phyloP scores from a whole-genome alignment of 1,139 yeast genomes.

The Blastobotrys serpentis region DNA sequence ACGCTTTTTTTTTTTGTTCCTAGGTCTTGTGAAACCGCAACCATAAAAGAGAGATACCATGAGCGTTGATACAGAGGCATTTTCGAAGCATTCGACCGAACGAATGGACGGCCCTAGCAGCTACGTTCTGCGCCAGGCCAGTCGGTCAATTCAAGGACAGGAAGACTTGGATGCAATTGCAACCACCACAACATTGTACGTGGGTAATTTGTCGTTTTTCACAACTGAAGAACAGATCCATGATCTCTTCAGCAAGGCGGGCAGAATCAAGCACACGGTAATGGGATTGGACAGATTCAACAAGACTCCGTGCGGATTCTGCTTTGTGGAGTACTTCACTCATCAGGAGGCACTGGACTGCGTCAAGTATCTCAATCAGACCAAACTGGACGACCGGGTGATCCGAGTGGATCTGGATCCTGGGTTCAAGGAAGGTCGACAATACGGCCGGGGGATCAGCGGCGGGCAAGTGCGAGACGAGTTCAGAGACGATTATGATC shows the following conservation, averaged over 20 bases:
- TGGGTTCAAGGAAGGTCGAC: constrained; percentile 91
- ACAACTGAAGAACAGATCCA: constrained; percentile 93
- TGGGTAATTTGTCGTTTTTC: constrained; percentile 81
- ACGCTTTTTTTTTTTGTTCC: neutral
- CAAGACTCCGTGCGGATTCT: constrained; percentile 93
- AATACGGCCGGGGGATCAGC: constrained; percentile 84
- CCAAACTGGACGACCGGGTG: constrained; percentile 75
- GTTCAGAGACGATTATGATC: constrained; percentile 53
- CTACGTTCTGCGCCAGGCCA: constrained; percentile 75
- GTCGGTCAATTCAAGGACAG: constrained; percentile 42
- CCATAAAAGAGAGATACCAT: neutral
- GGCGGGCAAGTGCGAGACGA: constrained; percentile 84
- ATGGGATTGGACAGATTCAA: constrained; percentile 93
- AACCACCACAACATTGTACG: constrained; percentile 73
- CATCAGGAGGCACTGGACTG: constrained; percentile 76
- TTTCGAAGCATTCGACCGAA: constrained; percentile 50
- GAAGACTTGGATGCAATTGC: constrained; percentile 64
- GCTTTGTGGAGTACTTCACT: constrained; percentile 74
- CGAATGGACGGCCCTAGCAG: constrained; percentile 77
- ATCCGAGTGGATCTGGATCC: constrained; percentile 89
- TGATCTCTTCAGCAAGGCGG: constrained; percentile 65
- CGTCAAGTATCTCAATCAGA: constrained; percentile 73
- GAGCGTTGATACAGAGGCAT: constrained; percentile 22
- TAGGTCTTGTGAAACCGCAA: neutral
- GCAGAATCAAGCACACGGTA: constrained; percentile 70